A percentile compares a stretch with the other conserved stretches of the same genome.
These are phyloP conservation scores for Ramalina peruviana DNA, from an alignment of 495 filamentous ascomycete species.

Conservation along the genomic window DNA sequence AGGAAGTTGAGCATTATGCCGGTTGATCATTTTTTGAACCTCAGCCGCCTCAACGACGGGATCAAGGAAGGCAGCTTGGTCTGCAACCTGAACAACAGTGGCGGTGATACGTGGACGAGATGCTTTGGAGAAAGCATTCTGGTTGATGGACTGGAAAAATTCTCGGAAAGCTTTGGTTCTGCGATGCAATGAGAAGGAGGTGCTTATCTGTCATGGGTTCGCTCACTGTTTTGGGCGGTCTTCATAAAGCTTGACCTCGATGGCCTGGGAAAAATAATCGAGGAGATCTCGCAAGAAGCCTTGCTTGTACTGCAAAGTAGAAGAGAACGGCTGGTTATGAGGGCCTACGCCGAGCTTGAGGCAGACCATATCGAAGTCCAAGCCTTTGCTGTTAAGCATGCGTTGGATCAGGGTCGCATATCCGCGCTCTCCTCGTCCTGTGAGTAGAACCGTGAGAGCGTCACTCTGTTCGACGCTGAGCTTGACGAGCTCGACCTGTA, in stretches of 20 bases:
- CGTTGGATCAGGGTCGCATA: constrained; percentile 72
- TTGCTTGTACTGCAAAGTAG: constrained; percentile 82
- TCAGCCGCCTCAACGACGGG: constrained; percentile 71
- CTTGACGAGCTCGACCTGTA: constrained; percentile 57
- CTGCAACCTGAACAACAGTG: constrained; percentile 80
- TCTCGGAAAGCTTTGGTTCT: constrained; percentile 67
- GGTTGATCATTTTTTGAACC: constrained; percentile 79
- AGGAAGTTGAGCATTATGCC: constrained; percentile 51
- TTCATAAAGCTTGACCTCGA: constrained; percentile 65
- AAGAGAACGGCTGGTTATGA: constrained; percentile 54
- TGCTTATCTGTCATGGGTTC: not conserved
- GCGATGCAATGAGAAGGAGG: constrained; percentile 8
- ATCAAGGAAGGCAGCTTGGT: constrained; percentile 60
- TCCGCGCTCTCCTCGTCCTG: constrained; percentile 63
- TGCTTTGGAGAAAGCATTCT: constrained; percentile 22
- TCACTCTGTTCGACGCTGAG: constrained; percentile 81
- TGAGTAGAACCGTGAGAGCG: constrained; percentile 74
- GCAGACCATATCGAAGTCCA: constrained; percentile 80
- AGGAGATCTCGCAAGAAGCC: constrained; percentile 63
- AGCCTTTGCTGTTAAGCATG: constrained; percentile 61
- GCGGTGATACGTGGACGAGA: constrained; percentile 47
- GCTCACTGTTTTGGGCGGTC: constrained; percentile 50
- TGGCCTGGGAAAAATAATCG: constrained; percentile 67
- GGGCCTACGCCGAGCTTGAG: constrained; percentile 80
- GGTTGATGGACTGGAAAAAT: constrained; percentile 64